Percentiles rank a stretch among this genome's conserved stretches.
phyloP scores from a whole-genome alignment of 1,139 yeast genomes.

The Hemisphaericaspora xylanilytica region DNA sequence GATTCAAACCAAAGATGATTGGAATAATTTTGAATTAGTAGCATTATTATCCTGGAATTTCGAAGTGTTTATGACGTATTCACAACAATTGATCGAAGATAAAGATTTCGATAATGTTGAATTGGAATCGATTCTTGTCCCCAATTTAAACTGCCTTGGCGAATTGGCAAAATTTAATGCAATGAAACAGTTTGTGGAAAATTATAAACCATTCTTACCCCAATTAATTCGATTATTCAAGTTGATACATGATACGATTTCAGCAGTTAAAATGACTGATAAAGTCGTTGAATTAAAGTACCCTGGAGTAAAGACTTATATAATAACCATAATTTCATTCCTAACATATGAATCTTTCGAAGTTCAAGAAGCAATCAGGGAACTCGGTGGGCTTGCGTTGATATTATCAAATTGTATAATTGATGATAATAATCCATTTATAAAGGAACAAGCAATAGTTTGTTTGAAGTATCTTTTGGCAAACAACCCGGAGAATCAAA shows the following conservation, averaged over 20 bases:
- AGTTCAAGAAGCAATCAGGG: slow-evolving; percentile 68
- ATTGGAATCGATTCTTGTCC: slow-evolving; percentile 18
- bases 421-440: slow-evolving; percentile 84
- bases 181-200: slow-evolving; percentile 50
- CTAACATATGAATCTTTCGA: slow-evolving; percentile 49
- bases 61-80: slow-evolving; percentile 32
- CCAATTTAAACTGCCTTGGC: slow-evolving; percentile 50
- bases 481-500: slow-evolving; percentile 66
- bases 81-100: slow-evolving; percentile 13
- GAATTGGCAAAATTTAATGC: slow-evolving; percentile 52
- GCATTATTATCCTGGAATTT: slow-evolving; percentile 56
- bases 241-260: slow-evolving; percentile 48
- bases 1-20: slow-evolving; percentile 48
- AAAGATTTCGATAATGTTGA: slow-evolving; percentile 14
- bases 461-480: slow-evolving; percentile 69
- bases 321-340: slow-evolving; percentile 60
- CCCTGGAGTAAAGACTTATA: slow-evolving; percentile 58
- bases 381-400: slow-evolving; percentile 64
- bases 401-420: slow-evolving; percentile 79
- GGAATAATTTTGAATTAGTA: slow-evolving; percentile 53
- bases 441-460: slow-evolving; percentile 80
- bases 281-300: slow-evolving; percentile 42
- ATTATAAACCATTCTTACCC: slow-evolving; percentile 40
- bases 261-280: slow-evolving; percentile 28
- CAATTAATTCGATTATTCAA: slow-evolving; percentile 45